Conservation (phyloP, 305 asterid species). For the Fraxinus nigra region DNA sequence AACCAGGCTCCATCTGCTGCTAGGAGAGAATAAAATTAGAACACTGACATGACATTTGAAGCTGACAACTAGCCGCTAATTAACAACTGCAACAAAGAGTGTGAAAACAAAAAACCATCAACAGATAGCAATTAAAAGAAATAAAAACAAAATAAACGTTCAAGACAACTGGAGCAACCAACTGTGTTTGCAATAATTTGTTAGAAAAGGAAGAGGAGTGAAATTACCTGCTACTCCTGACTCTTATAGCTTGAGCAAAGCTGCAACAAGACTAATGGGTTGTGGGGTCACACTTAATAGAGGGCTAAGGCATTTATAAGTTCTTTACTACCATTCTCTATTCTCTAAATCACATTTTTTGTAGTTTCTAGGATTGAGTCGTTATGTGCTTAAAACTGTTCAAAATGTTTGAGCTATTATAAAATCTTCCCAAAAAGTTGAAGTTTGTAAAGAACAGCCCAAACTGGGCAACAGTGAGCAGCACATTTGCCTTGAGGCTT, state of each 20-base stretch:
- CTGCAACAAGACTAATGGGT: not conserved
- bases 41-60: not conserved
- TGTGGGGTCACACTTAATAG: not conserved
- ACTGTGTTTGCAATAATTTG: not conserved
- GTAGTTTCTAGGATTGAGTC: not conserved
- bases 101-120: not conserved
- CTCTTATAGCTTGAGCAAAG: not conserved
- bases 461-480: not conserved
- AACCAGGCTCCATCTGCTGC: not conserved
- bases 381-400: not conserved
- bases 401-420: not conserved
- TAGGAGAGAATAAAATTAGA: not conserved
- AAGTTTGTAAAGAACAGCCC: not conserved
- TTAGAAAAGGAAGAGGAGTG: not conserved
- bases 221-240: not conserved
- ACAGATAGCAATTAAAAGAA: not conserved
- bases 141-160: not conserved
- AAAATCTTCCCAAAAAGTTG: not conserved
- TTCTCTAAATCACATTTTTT: not conserved
- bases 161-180: not conserved
- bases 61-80: not conserved
- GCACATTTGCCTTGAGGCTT: not conserved
- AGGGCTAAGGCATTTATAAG: not conserved
- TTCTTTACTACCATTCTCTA: not conserved
- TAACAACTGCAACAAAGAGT: not conserved